Base-by-base conservation (phyloP, 2,329 filamentous ascomycete species). In the Aspergillus sp. region DNA sequence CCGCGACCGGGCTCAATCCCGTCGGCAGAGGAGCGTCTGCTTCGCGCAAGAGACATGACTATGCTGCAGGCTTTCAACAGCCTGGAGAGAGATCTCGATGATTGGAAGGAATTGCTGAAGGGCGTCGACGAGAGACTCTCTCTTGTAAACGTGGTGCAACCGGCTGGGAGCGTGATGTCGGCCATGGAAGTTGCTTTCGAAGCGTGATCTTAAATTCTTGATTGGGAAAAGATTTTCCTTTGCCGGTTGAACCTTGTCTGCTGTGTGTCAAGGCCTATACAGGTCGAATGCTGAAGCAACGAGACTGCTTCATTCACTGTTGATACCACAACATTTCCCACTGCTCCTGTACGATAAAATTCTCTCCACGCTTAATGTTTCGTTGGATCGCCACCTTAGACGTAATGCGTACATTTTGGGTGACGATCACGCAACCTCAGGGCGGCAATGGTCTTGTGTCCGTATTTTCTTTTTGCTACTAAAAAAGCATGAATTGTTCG, bases 61-160 rank as follows among this genome's bases (percentile, higher is more conserved):
- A 76, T 77, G 75, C 52, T 69, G 63, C 70, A 75, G 63, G 63
- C 60, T 6, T 74, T 76, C 47, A 77, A 77, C 60, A 71, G 68
- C 14, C 58, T 66, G 24, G 75, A 78, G 59, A 63, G 75, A n/a
- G 70, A 72, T 10, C 29, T 72, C 39, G 66, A 63, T 0, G 73
- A 76, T 16, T 77, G 73, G 72, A 67, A 64, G 47, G 58, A 58
- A 0, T 45, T 77, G 22, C 62, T 77, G 12, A 62, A 46, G 24
- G 55, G 55, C 31, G 68, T 65, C 2, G 69, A 71, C 61, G 32
- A 49, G 11, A 64, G 64, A 62, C 68, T 67, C 45, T 29, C 18
- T 22, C 32, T 70, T 22, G 59, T 57, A 52, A 56, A 54, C 9
- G 52, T 64, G 11, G 52, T 56, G 12, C 56, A 68, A 49, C 68